These are phyloP conservation scores for Gynochthodes officinalis DNA, from an alignment of 257 asterid species.

Conservation along the genomic window DNA sequence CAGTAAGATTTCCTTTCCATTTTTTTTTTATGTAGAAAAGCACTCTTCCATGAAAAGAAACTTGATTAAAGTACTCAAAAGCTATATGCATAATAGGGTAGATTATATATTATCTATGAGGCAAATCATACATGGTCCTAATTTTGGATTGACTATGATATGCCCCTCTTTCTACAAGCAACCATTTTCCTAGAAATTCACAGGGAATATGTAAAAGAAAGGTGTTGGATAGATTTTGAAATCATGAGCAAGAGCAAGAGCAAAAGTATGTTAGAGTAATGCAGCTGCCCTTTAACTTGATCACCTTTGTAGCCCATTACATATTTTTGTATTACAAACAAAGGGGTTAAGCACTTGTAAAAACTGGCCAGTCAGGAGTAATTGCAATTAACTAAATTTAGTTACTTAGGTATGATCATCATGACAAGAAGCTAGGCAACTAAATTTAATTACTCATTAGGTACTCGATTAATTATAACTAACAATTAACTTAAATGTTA, in stretches of 20 bases:
- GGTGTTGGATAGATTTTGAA: background rate
- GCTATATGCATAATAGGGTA: background rate
- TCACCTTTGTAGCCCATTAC: background rate
- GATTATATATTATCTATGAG: background rate
- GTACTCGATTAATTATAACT: background rate
- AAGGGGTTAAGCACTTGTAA: too few relatives aligned
- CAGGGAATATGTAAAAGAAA: slow-evolving; percentile 10
- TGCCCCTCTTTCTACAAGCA: slow-evolving; percentile 2
- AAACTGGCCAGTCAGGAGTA: too few relatives aligned
- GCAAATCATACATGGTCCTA: too few relatives aligned
- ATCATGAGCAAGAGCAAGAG: too few relatives aligned
- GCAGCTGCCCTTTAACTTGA: background rate
- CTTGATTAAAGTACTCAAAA: background rate
- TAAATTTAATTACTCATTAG: too few relatives aligned
- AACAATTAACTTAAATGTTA: background rate
- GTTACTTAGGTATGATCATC: too few relatives aligned
- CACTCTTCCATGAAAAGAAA: background rate
- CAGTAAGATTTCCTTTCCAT: slow-evolving; percentile 5
- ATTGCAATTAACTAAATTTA: too few relatives aligned
- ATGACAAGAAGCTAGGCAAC: too few relatives aligned
- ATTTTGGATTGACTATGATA: slow-evolving; percentile 11
- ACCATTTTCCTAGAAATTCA: background rate
- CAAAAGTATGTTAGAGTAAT: background rate
- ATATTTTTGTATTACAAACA: too few relatives aligned
- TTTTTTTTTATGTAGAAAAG: too few relatives aligned